These are phyloP conservation scores for Apiotrichum gracile DNA, from an alignment of 1,284 basidiomycete species.

Conservation along the genomic window DNA sequence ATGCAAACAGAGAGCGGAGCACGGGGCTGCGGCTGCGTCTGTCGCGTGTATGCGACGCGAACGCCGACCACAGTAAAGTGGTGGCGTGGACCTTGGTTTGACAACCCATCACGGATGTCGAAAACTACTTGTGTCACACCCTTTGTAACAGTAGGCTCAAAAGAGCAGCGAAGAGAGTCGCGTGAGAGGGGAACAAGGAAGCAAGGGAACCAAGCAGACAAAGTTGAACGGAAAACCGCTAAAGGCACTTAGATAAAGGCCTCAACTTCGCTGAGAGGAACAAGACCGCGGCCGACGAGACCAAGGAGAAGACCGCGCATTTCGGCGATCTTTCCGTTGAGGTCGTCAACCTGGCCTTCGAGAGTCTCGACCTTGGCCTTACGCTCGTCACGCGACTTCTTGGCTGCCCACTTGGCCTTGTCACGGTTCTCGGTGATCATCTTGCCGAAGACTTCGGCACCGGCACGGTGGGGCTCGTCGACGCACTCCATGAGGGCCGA, in stretches of 20 bases:
- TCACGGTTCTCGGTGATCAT: conserved; percentile 36
- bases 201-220: not conserved
- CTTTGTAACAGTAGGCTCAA: not conserved
- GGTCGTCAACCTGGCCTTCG: conserved; percentile 30
- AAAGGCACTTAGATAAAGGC: conserved; percentile 10
- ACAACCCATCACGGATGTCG: conserved; percentile 8
- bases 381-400: conserved; percentile 38
- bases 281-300: conserved; percentile 25
- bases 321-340: conserved; percentile 19
- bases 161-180: not conserved
- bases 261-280: conserved; percentile 24
- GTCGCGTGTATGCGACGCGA: not conserved
- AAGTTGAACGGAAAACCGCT: not conserved
- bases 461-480: conserved; percentile 18
- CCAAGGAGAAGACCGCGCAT: conserved; percentile 23
- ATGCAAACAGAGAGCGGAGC: not conserved
- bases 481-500: conserved; percentile 27
- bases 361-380: conserved; percentile 35
- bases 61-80: not conserved
- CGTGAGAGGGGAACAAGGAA: not conserved
- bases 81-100: not conserved
- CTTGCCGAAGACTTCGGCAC: conserved; percentile 34
- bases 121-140: not conserved
- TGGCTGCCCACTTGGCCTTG: conserved; percentile 39
- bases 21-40: not conserved